Base-by-base conservation (phyloP, 345 rosid species). In the Psidium friedrichsthalianum region DNA sequence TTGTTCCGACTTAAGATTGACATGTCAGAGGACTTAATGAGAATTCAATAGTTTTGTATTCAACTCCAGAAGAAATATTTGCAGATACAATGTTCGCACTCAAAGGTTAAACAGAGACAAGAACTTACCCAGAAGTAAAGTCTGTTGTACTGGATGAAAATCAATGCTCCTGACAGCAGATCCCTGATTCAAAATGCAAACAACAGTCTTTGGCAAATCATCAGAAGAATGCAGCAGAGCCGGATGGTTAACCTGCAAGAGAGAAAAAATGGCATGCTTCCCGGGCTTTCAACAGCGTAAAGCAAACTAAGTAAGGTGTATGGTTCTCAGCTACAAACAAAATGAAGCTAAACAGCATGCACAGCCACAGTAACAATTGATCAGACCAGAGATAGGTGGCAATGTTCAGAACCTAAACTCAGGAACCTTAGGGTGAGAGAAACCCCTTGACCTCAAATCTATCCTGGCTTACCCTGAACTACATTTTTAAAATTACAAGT, bases 151-250 rank as follows among this genome's bases (percentile, higher is more conserved):
- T 1, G 98, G 98, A 89, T 96, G 99, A 86, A 96, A 96, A 91
- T 94, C 99, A 95, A 96, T 96, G 92, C 98, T 96, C 92, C 87
- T 94, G 84, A 92, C 95, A 85, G 93, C 88, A 56, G 97, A 93
- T 53, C 96, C 95, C 90, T 95, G 98, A 88, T 52, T 90, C 78
- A 96, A 93, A 82, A 91, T 91, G 92, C 86, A 90, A 87, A 93
- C 93, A 85, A 90, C 92, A 86, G 86, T 90, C 93, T 92, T 95
- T 83, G 98, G 99, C 90, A 96, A 93, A 88, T 94, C 97, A 87
- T 94, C 96, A 59, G 95, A 89, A 85, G 97, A 92, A 86, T 89
- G 90, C 42, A 95, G 89, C 81, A 91, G 87, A 21, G 96, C 95
- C 74, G 92, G 90, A 86, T 92, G 91, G 86, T 92, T 94, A 85